Evolutionary conservation across 176 grass and related monocot genomes (phyloP).

Genomic region (Zoysia japonica): DNA sequence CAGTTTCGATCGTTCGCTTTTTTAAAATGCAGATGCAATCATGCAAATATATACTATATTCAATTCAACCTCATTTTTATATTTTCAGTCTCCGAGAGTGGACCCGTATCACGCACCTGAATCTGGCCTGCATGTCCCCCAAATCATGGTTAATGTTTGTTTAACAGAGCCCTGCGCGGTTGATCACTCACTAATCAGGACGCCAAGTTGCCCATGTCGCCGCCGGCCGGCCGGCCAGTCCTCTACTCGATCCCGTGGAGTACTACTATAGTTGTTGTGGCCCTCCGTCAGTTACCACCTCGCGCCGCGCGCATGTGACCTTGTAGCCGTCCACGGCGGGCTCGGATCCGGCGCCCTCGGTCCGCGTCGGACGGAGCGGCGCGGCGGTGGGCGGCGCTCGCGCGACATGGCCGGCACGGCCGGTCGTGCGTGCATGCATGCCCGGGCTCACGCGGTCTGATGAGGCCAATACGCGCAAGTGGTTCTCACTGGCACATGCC

Average conservation of each 20-base stretch:
- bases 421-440: background rate
- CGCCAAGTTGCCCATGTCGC: conserved; percentile 41
- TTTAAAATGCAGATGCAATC: no score
- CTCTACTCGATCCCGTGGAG: no score
- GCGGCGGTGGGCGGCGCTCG: conserved; percentile 28
- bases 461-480: conserved; percentile 13
- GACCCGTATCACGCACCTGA: conserved; percentile 41
- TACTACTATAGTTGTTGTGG: no score
- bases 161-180: background rate
- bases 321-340: conserved; percentile 26
- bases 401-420: conserved; percentile 32
- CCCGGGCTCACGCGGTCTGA: background rate
- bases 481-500: background rate
- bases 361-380: conserved; percentile 25
- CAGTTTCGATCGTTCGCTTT: background rate
- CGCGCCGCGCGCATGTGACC: conserved; percentile 15
- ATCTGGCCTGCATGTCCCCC: conserved; percentile 53
- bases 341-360: conserved; percentile 11
- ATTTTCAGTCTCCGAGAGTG: conserved; percentile 9
- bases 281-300: background rate
- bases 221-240: background rate
- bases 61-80: background rate
- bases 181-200: background rate
- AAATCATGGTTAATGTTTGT: conserved; percentile 47
- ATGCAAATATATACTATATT: background rate